Evolutionary conservation across 169 alveolate species (phyloP).

Genomic region (Plasmodium ovale): DNA sequence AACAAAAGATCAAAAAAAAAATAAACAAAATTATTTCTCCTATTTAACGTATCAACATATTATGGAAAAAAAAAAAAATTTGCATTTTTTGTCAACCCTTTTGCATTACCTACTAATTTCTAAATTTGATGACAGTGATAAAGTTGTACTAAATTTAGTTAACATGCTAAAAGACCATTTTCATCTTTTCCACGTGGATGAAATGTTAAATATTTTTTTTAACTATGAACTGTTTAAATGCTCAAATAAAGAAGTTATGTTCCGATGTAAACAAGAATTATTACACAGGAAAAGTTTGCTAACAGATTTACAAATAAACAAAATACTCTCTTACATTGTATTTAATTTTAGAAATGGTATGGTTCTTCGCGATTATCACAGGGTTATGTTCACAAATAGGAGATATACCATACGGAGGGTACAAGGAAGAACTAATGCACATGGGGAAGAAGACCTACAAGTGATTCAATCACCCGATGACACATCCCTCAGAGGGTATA

Average conservation of each 20-base stretch:
- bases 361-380: slow-evolving; percentile 11
- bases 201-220: slow-evolving; percentile 21
- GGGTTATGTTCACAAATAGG: background rate
- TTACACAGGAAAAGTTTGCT: slow-evolving; percentile 20
- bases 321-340: slow-evolving; percentile 25
- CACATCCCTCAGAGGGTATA: no score
- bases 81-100: slow-evolving; percentile 14
- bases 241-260: background rate
- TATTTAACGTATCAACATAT: slow-evolving; percentile 29
- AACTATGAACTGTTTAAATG: slow-evolving; percentile 7
- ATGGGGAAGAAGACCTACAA: no score
- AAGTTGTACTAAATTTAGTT: slow-evolving; percentile 2
- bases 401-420: slow-evolving; percentile 14
- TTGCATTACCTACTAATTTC: slow-evolving; percentile 23
- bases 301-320: slow-evolving; percentile 45
- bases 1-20: slow-evolving; percentile 49
- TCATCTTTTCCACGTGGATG: slow-evolving; percentile 23
- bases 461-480: no score
- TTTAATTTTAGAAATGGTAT: slow-evolving; percentile 16
- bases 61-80: slow-evolving; percentile 26
- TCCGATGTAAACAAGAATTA: slow-evolving; percentile 46
- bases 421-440: background rate
- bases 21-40: slow-evolving; percentile 48
- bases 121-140: slow-evolving; percentile 22
- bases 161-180: slow-evolving; percentile 5